Evolutionary conservation across 1,284 basidiomycete genomes (phyloP).

Genomic region (Cystobasidium slooffiae): DNA sequence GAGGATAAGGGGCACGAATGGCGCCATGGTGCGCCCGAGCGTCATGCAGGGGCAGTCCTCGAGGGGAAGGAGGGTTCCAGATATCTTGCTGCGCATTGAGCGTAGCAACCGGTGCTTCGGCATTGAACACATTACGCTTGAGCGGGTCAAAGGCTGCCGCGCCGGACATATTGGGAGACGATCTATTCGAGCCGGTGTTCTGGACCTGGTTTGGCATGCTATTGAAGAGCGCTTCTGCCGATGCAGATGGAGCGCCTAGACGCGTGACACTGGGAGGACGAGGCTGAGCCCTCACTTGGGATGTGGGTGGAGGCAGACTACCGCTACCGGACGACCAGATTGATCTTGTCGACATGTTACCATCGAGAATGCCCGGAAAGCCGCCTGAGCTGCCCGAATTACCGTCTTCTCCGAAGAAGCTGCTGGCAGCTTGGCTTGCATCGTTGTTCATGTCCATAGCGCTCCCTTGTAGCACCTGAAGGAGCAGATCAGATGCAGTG

Average conservation of each 20-base stretch:
- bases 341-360: neutral
- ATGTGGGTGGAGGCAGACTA: neutral
- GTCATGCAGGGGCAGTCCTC: neutral
- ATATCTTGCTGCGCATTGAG: constrained; percentile 14
- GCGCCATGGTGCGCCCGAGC: neutral
- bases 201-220: constrained; percentile 42
- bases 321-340: constrained; percentile 30
- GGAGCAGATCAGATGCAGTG: constrained; percentile 42
- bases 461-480: constrained; percentile 44
- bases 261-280: neutral
- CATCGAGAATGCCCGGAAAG: neutral
- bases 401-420: neutral
- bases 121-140: neutral
- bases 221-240: constrained; percentile 41
- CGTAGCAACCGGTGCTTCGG: neutral
- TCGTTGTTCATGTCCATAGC: constrained; percentile 29
- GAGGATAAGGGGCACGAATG: neutral
- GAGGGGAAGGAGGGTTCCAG: constrained; percentile 20
- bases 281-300: neutral
- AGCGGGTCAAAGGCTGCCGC: constrained; percentile 7
- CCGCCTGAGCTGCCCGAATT: neutral
- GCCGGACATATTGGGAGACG: constrained; percentile 27
- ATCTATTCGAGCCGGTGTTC: constrained; percentile 13
- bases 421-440: neutral
- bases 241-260: neutral